phyloP scores from a whole-genome alignment of 208 protist species.

The Angomonas ambiguus region DNA sequence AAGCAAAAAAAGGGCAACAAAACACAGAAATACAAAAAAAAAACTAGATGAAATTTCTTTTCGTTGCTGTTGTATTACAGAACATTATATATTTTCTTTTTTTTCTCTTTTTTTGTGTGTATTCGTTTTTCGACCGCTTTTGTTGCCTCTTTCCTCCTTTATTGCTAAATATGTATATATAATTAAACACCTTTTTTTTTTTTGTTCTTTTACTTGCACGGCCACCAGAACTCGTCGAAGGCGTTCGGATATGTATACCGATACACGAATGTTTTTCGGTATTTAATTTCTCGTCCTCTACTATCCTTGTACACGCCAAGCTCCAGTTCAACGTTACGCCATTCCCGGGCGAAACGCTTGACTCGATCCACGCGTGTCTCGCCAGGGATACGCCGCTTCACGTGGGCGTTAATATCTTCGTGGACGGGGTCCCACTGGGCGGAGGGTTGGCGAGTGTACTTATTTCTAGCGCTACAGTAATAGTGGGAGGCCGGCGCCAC shows the following conservation, averaged over 20 bases:
- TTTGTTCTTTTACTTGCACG: constrained; percentile 57
- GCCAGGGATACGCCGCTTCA: constrained; percentile 88
- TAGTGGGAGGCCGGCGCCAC: constrained; percentile 4
- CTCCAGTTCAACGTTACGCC: constrained; percentile 89
- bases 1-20: background rate
- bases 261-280: constrained; percentile 89
- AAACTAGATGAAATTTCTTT: no score
- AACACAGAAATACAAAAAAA: constrained; percentile 4
- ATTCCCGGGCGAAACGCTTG: constrained; percentile 83
- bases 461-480: constrained; percentile 24
- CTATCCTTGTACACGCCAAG: constrained; percentile 86
- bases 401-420: constrained; percentile 89
- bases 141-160: no score
- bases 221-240: constrained; percentile 91
- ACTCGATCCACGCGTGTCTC: constrained; percentile 86
- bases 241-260: constrained; percentile 90
- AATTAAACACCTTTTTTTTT: background rate
- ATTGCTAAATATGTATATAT: no score
- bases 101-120: no score
- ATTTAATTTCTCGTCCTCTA: constrained; percentile 84
- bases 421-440: constrained; percentile 83
- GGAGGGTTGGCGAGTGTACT: constrained; percentile 80
- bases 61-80: no score
- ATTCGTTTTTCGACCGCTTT: no score
- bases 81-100: no score